A percentile compares a stretch with the other conserved stretches of the same genome.
phyloP scores from a whole-genome alignment of 2,329 filamentous ascomycete genomes.

The Zarea fungicola region DNA sequence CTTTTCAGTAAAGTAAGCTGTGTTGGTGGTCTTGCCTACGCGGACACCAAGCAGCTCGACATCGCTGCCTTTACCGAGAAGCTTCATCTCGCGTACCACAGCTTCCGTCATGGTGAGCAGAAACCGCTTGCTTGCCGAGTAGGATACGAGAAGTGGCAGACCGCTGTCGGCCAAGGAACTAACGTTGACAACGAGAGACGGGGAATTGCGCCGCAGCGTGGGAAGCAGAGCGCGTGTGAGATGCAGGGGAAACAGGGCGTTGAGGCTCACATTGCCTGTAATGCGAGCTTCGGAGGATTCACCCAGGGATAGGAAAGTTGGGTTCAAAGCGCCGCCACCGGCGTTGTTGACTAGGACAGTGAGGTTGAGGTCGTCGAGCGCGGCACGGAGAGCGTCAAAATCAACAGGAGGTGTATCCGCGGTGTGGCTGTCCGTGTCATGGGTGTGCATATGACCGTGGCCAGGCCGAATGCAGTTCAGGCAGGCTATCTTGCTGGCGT shows the following conservation, averaged over 20 bases:
- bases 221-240: conserved; percentile 41
- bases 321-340: conserved; percentile 26
- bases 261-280: conserved; percentile 38
- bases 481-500: conserved; percentile 18
- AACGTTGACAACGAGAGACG: conserved; percentile 46
- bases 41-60: conserved; percentile 16
- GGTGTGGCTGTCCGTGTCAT: neutral
- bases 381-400: conserved; percentile 8
- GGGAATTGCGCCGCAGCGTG: conserved; percentile 32
- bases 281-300: conserved; percentile 31
- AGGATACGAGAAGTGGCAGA: conserved; percentile 41
- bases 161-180: conserved; percentile 41
- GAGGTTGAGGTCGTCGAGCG: conserved; percentile 16
- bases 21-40: conserved; percentile 17
- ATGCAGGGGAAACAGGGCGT: conserved; percentile 44
- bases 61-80: conserved; percentile 13
- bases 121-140: conserved; percentile 42
- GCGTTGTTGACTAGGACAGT: conserved; percentile 20
- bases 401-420: neutral
- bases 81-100: conserved; percentile 37
- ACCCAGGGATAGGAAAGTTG: conserved; percentile 31
- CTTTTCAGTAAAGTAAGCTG: conserved; percentile 14
- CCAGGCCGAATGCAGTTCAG: conserved; percentile 10
- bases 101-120: conserved; percentile 33
- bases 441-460: neutral